Evolutionary conservation across 2,329 filamentous ascomycete genomes (phyloP), one percentile per base, ranked within the genome.

Genomic region (Cyphellophora attinorum): DNA sequence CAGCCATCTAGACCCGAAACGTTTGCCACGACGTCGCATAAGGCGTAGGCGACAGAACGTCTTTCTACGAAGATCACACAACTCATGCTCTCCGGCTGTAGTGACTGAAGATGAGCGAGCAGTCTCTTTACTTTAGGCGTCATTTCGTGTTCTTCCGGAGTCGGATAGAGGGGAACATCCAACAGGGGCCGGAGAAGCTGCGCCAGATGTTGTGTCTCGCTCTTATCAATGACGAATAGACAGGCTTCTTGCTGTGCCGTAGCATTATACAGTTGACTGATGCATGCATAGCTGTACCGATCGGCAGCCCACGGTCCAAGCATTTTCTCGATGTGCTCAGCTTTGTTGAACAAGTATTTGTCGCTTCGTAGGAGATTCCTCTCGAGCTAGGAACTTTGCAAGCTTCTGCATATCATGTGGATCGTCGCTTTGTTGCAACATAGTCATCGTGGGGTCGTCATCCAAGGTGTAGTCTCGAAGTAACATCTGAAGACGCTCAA

Each of bases 301-400:
- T 86, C 77, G 0, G 71, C 70, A 1, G 79, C 79, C 79, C 80
- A 88, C 2, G 62, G 45, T 0, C 83, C 83, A 3, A 86, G 64
- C 29, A 81, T 69, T 3, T 51, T 45, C 14, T 62, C 62, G 1
- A 86, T 64, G 11, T 67, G 64, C 1, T 42, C 30, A 10, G 69
- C 64, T 19, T 68, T 72, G 2, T 61, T 59, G 28, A 61, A 60
- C 5, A 86, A 65, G 0, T 60, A 59, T 35, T 60, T 67, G 44
- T 86, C 57, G 43, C 82, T 72, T 15, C 62, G 62, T 6, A 44
- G 41, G 3, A 33, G 59, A 14, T 50, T 54, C 0, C 61, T 64
- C 19, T 58, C 54, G 1, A 52, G 43, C 8, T 49, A 59, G 29
- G 6, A 51, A 42, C 8, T 56, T 51, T 3, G 47, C 27, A 5